Evolutionary conservation across 441 rosid species (phyloP).

Genomic region (Jatropha multifida): DNA sequence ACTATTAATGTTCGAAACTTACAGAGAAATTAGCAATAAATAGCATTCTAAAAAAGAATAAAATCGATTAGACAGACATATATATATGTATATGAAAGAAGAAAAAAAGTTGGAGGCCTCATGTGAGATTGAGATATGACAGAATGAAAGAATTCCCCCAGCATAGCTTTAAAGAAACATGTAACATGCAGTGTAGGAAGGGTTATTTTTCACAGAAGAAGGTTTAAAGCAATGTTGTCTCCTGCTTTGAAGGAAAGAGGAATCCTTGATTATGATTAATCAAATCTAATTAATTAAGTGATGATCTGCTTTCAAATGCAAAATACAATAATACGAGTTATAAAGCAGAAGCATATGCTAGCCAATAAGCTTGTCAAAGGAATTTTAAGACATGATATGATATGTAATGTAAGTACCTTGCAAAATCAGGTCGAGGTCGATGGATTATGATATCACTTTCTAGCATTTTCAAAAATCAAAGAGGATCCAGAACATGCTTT

Average conservation of each 20-base stretch:
- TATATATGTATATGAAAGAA: too few relatives aligned
- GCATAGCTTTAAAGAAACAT: neutral
- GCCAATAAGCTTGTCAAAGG: constrained; percentile 3
- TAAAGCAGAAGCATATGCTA: neutral
- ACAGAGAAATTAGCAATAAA: too few relatives aligned
- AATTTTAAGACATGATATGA: too few relatives aligned
- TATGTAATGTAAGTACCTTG: too few relatives aligned
- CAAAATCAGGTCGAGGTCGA: neutral
- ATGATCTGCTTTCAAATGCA: too few relatives aligned
- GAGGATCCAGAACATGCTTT: neutral
- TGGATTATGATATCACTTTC: too few relatives aligned
- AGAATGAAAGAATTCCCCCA: neutral
- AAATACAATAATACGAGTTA: too few relatives aligned
- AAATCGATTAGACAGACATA: too few relatives aligned
- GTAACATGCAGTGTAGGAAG: neutral
- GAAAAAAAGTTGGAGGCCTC: neutral
- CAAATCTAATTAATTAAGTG: neutral
- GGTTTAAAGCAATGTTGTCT: neutral
- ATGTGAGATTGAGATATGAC: neutral
- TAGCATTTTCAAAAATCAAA: neutral
- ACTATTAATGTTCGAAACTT: too few relatives aligned
- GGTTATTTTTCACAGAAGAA: neutral
- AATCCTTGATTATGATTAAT: neutral
- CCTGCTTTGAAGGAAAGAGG: constrained; percentile 2
- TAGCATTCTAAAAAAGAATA: too few relatives aligned